These are phyloP conservation scores for Globisporangium nagaii DNA, from an alignment of 352 stramenopile species.

Conservation along the genomic window DNA sequence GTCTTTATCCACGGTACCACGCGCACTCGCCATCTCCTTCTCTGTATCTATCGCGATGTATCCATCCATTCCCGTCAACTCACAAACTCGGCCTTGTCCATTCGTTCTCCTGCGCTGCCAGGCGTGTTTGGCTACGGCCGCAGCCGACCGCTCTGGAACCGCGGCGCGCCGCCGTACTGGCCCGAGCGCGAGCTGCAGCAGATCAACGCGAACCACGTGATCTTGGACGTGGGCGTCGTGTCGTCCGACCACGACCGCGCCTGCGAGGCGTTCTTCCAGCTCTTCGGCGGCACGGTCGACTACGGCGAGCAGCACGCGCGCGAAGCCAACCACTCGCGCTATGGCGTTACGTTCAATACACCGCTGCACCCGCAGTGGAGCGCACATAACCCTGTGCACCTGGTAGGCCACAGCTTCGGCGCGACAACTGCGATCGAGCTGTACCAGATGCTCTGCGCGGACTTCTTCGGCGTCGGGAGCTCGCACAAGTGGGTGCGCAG, in stretches of 20 bases:
- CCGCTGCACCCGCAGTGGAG: slow-evolving; percentile 39
- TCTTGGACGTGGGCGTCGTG: slow-evolving; percentile 51
- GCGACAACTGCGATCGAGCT: slow-evolving; percentile 62
- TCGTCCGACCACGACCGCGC: slow-evolving; percentile 69
- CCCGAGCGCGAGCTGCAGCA: slow-evolving; percentile 36
- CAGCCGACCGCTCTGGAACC: slow-evolving; percentile 37
- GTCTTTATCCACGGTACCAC: slow-evolving; percentile 55
- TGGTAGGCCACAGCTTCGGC: slow-evolving; percentile 62
- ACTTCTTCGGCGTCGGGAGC: slow-evolving; percentile 52
- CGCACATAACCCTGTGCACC: slow-evolving; percentile 39
- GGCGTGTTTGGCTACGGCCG: slow-evolving; percentile 56
- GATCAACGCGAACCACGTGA: slow-evolving; percentile 48
- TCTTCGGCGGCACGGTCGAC: slow-evolving; percentile 50
- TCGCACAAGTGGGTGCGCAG: slow-evolving; percentile 48
- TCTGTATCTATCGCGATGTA: not conserved
- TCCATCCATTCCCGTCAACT: no score
- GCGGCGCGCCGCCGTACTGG: slow-evolving; percentile 49
- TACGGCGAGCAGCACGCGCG: slow-evolving; percentile 46
- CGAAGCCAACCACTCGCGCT: slow-evolving; percentile 33
- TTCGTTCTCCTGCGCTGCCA: not conserved
- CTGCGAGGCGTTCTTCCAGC: slow-evolving; percentile 63
- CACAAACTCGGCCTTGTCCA: no score
- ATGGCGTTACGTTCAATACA: slow-evolving; percentile 28
- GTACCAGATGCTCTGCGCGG: slow-evolving; percentile 56
- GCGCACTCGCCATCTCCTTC: not conserved